These are phyloP conservation scores for Globisporangium alternatum DNA, from an alignment of 352 stramenopile genomes.

Conservation along the genomic window DNA sequence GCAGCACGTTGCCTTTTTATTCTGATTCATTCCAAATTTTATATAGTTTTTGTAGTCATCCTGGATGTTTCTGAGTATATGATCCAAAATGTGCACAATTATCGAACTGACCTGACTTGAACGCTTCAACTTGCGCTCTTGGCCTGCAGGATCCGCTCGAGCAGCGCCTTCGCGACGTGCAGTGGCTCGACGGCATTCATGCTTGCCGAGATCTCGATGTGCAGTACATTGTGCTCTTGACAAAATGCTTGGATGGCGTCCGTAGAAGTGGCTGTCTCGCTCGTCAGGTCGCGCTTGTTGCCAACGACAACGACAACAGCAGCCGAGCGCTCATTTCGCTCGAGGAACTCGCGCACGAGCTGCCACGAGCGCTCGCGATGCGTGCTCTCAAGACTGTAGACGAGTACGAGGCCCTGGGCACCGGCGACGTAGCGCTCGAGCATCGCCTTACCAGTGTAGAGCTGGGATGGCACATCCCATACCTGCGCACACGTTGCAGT, in stretches of 20 bases:
- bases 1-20: not conserved
- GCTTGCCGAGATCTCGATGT: constrained; percentile 1
- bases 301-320: constrained; percentile 1
- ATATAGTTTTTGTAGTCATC: not conserved
- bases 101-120: not conserved
- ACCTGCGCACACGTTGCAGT: constrained; percentile 24
- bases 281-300: constrained; percentile 13
- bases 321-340: not conserved
- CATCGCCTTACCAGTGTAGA: constrained; percentile 46
- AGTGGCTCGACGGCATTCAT: not conserved
- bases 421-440: constrained; percentile 38
- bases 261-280: not conserved
- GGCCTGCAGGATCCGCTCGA: not conserved
- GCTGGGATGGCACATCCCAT: constrained; percentile 56
- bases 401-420: constrained; percentile 31
- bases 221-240: not conserved
- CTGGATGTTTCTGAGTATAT: not conserved
- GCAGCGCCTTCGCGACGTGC: not conserved
- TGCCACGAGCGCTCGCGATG: not conserved
- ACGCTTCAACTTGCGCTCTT: not conserved
- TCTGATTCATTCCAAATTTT: not conserved
- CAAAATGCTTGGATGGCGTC: not conserved
- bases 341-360: constrained; percentile 7
- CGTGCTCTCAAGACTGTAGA: constrained; percentile 35
- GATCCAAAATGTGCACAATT: not conserved